These are phyloP conservation scores for Scleroderma citrinum DNA, from an alignment of 768 basidiomycete species.

Conservation along the genomic window DNA sequence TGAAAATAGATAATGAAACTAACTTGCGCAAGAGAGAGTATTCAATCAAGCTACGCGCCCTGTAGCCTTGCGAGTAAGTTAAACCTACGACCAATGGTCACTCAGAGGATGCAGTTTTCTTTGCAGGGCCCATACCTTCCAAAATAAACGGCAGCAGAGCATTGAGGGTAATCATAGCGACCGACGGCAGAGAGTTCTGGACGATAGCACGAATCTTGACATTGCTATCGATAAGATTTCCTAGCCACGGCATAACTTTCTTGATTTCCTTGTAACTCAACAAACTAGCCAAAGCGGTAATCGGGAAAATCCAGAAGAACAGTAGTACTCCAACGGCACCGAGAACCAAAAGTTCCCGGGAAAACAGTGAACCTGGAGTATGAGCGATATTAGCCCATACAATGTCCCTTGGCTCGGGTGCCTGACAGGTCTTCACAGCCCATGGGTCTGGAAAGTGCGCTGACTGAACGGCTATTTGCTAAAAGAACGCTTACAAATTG, in stretches of 20 bases:
- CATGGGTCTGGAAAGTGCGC: conserved; percentile 68
- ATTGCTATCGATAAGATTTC: conserved; percentile 75
- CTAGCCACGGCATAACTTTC: conserved; percentile 84
- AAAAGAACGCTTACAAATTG: conserved; percentile 1
- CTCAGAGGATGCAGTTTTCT: not conserved
- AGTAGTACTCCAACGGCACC: conserved; percentile 65
- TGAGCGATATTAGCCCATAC: conserved; percentile 89
- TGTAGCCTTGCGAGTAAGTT: conserved; percentile 87
- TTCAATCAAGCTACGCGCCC: conserved; percentile 89
- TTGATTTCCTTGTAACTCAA: conserved; percentile 94
- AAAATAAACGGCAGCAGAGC: conserved; percentile 83
- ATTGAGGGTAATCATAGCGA: conserved; percentile 88
- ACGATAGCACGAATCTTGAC: conserved; percentile 79
- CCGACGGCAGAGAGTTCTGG: conserved; percentile 89
- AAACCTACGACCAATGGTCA: conserved; percentile 38
- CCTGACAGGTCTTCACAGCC: conserved; percentile 62
- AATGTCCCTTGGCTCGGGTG: conserved; percentile 94
- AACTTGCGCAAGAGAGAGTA: conserved; percentile 91
- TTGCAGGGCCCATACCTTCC: conserved; percentile 50
- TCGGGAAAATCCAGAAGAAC: conserved; percentile 91
- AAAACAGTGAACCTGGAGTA: conserved; percentile 47
- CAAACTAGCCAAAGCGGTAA: conserved; percentile 78
- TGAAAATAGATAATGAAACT: conserved; percentile 14
- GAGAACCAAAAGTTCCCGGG: conserved; percentile 69
- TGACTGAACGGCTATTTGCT: conserved; percentile 88